Conservation (phyloP, 176 grass and related monocot genomes). For the Pharus latifolius region DNA sequence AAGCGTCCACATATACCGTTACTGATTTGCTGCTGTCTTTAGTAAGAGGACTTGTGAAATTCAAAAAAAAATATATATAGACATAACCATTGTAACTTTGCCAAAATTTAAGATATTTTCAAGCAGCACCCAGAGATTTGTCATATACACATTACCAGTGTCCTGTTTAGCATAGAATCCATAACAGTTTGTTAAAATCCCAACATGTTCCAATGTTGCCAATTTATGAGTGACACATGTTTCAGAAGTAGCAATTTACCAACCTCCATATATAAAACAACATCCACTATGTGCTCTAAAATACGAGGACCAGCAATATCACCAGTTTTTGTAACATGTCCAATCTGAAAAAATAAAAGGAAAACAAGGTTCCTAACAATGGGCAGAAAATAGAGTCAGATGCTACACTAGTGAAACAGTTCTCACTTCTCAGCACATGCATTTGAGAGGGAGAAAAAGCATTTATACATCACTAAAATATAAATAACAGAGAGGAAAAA, state of each 20-base stretch:
- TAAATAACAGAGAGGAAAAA: too few species aligned
- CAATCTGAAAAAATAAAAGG: constrained; percentile 52
- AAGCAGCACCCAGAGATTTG: background rate
- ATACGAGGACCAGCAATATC: constrained; percentile 91
- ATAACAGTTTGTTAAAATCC: background rate
- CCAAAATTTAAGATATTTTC: background rate
- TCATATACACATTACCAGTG: background rate
- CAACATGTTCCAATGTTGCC: background rate
- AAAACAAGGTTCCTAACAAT: constrained; percentile 1
- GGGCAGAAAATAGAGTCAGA: background rate
- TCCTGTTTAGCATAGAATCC: background rate
- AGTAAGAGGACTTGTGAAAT: background rate
- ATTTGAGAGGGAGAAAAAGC: too few species aligned
- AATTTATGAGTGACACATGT: background rate
- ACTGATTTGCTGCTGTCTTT: background rate
- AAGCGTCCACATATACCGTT: background rate
- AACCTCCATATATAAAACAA: constrained; percentile 99
- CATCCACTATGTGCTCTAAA: constrained; percentile 96
- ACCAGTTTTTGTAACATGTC: constrained; percentile 86
- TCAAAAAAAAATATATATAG: background rate
- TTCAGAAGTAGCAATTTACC: background rate
- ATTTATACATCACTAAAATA: too few species aligned
- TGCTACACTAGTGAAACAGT: too few species aligned
- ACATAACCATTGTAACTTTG: background rate
- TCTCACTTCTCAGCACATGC: too few species aligned